Evolutionary conservation across 2,329 filamentous ascomycete species (phyloP).

Genomic region (Claviceps digitariae): DNA sequence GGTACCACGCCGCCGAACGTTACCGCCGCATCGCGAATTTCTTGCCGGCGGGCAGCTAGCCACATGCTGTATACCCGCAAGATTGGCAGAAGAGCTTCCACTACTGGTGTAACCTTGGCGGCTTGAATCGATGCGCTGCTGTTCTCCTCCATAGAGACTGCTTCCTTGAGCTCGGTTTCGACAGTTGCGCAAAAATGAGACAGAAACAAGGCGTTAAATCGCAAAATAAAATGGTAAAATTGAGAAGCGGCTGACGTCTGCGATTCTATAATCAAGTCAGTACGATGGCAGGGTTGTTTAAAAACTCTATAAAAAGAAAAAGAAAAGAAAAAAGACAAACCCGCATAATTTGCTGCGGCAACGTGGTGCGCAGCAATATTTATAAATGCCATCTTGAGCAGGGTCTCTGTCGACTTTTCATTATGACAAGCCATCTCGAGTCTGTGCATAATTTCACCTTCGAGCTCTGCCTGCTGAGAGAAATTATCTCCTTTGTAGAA

Average conservation of each 20-base stretch:
- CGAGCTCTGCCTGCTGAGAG: conserved; percentile 63
- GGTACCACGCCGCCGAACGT: conserved; percentile 31
- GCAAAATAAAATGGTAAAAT: conserved; percentile 52
- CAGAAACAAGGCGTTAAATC: conserved; percentile 68
- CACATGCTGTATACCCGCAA: conserved; percentile 41
- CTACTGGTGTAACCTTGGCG: conserved; percentile 20
- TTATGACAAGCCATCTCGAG: conserved; percentile 61
- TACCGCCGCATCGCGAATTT: conserved; percentile 31
- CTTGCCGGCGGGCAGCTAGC: conserved; percentile 32
- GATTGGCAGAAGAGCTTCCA: conserved; percentile 34
- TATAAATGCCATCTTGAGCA: conserved; percentile 71
- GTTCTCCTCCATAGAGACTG: conserved; percentile 9
- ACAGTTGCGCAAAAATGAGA: conserved; percentile 57
- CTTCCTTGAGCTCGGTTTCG: conserved; percentile 46
- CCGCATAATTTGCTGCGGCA: conserved; percentile 28
- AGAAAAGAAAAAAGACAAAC: conserved; percentile 15
- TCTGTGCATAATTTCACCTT: conserved; percentile 72
- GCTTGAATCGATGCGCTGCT: conserved; percentile 7
- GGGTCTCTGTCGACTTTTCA: conserved; percentile 45
- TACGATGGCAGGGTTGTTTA: not conserved
- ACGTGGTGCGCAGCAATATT: conserved; percentile 77
- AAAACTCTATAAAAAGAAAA: not conserved
- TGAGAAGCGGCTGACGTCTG: conserved; percentile 30
- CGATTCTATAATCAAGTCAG: conserved; percentile 22
- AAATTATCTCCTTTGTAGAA: conserved; percentile 70